These are phyloP conservation scores for Eucalyptus victrix DNA, from an alignment of 345 rosid species.

Conservation along the genomic window DNA sequence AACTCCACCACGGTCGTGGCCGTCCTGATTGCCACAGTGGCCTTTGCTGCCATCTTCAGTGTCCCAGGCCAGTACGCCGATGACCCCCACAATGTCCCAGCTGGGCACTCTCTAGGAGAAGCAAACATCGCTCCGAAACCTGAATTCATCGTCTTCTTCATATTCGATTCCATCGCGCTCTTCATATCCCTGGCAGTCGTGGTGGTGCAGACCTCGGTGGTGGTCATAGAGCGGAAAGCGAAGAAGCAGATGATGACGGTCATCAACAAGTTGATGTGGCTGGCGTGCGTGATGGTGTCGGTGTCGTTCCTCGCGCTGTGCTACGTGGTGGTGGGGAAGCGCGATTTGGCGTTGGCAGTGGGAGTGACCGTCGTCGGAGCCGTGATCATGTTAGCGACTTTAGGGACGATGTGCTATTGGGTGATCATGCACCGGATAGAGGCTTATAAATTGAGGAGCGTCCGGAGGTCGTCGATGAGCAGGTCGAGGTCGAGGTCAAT, in stretches of 20 bases:
- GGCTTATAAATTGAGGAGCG: conserved; percentile 30
- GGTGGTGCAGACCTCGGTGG: conserved; percentile 90
- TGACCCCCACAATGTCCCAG: conserved; percentile 11
- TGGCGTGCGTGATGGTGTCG: conserved; percentile 82
- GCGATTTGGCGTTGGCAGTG: conserved; percentile 47
- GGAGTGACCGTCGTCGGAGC: conserved; percentile 50
- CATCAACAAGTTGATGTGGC: conserved; percentile 93
- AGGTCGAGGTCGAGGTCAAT: conserved; percentile 15
- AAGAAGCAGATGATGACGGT: conserved; percentile 83
- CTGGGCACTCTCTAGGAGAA: conserved; percentile 35
- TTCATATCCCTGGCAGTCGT: conserved; percentile 93
- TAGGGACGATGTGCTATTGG: conserved; percentile 90
- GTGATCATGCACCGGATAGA: conserved; percentile 58
- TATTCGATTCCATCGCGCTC: conserved; percentile 77
- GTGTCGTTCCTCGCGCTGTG: conserved; percentile 71
- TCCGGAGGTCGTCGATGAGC: conserved; percentile 25
- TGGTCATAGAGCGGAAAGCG: conserved; percentile 68
- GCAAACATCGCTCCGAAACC: conserved; percentile 48
- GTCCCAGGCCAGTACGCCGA: conserved; percentile 81
- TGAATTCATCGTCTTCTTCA: conserved; percentile 52
- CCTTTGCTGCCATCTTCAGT: conserved; percentile 86
- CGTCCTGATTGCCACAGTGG: conserved; percentile 85
- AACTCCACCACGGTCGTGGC: conserved; percentile 86
- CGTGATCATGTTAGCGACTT: conserved; percentile 65
- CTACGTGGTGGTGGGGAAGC: conserved; percentile 58